Evolutionary conservation across 116 monocot species (phyloP).

Genomic region (Iris pallida): DNA sequence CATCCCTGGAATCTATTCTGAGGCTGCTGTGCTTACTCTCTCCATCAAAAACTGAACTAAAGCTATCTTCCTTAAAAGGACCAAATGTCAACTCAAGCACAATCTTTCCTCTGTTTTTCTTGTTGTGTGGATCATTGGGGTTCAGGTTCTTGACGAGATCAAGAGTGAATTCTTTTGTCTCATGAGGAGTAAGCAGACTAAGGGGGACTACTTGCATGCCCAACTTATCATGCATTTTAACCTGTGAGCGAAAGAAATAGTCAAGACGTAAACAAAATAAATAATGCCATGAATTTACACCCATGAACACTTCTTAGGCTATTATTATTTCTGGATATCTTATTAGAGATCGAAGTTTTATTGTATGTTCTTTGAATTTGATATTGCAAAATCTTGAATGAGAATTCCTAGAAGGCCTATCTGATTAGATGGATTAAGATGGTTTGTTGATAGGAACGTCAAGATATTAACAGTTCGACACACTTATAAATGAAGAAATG

Average conservation of each 20-base stretch:
- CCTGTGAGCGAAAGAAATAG: slow-evolving; percentile 22
- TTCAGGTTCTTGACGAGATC: slow-evolving; percentile 78
- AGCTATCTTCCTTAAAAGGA: slow-evolving; percentile 66
- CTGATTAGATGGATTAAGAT: too few relatives aligned
- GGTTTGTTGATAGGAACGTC: too few relatives aligned
- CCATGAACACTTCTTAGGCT: neutral
- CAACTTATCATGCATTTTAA: slow-evolving; percentile 82
- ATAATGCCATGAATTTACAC: neutral
- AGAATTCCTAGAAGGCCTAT: too few relatives aligned
- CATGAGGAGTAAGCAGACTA: slow-evolving; percentile 51
- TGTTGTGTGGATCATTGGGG: slow-evolving; percentile 75
- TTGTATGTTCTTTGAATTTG: too few relatives aligned
- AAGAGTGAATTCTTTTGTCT: slow-evolving; percentile 66
- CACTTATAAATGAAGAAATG: too few relatives aligned
- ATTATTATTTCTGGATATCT: neutral
- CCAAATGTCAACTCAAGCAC: slow-evolving; percentile 64
- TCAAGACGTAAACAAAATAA: neutral
- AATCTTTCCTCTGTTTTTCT: slow-evolving; percentile 70
- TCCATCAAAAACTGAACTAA: slow-evolving; percentile 26
- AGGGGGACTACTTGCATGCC: slow-evolving; percentile 92
- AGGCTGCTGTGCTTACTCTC: slow-evolving; percentile 13
- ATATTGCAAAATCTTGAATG: too few relatives aligned
- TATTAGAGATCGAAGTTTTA: neutral
- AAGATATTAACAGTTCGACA: too few relatives aligned
- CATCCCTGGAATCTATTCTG: slow-evolving; percentile 1